Conservation (phyloP, 768 basidiomycete genomes). For the Nidula microcarpa region DNA sequence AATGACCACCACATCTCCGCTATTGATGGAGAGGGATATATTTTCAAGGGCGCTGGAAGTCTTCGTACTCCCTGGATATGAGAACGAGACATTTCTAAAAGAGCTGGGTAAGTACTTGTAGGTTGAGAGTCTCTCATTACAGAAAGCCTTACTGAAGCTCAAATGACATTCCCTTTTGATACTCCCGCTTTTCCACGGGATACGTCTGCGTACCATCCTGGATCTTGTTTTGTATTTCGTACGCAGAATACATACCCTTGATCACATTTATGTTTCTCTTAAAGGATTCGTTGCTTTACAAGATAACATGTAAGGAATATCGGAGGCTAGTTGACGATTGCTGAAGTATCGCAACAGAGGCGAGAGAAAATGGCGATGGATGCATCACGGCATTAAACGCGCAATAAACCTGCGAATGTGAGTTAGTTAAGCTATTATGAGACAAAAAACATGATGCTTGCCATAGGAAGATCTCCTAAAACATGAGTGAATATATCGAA, state of each 20-base stretch:
- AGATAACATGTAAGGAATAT: constrained; percentile 14
- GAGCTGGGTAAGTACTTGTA: not conserved
- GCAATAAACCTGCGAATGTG: constrained; percentile 27
- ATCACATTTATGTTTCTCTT: constrained; percentile 20
- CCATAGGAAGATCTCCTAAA: constrained; percentile 27
- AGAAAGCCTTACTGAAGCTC: constrained; percentile 17
- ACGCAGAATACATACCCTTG: constrained; percentile 25
- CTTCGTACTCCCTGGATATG: constrained; percentile 43
- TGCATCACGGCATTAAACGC: constrained; percentile 24
- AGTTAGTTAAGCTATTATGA: not conserved
- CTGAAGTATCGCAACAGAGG: constrained; percentile 36
- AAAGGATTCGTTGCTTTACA: constrained; percentile 14
- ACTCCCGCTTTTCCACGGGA: constrained; percentile 8
- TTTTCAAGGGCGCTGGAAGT: constrained; percentile 28
- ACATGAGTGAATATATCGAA: constrained; percentile 11
- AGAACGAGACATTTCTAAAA: constrained; percentile 46
- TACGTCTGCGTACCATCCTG: constrained; percentile 20
- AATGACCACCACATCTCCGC: constrained; percentile 50
- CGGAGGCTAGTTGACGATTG: constrained; percentile 26
- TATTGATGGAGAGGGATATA: constrained; percentile 39
- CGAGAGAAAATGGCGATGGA: constrained; percentile 31
- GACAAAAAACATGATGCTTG: constrained; percentile 4
- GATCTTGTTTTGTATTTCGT: constrained; percentile 15
- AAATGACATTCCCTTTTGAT: constrained; percentile 21
- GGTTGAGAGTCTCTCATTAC: not conserved